phyloP scores from a whole-genome alignment of 2,329 filamentous ascomycete species.

The Aspergillus caelatus region DNA sequence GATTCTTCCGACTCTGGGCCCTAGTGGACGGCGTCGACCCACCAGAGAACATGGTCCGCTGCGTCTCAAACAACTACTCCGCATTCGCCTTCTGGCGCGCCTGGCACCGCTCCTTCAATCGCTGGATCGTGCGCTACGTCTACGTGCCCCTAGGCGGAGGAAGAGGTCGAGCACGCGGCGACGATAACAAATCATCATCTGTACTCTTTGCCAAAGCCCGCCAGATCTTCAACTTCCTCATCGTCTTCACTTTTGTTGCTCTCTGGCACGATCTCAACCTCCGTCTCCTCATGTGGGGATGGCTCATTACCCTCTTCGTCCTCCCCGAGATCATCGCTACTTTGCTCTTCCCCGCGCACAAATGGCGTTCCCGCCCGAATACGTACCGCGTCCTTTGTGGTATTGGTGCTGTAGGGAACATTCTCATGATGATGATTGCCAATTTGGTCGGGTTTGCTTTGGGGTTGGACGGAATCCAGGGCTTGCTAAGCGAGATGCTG shows the following conservation, averaged over 20 bases:
- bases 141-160: slow-evolving; percentile 87
- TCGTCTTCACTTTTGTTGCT: slow-evolving; percentile 94
- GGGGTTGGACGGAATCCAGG: slow-evolving; percentile 82
- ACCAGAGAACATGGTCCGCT: slow-evolving; percentile 97
- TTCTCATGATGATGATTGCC: slow-evolving; percentile 93
- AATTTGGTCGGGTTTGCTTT: slow-evolving; percentile 96
- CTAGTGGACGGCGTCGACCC: slow-evolving; percentile 89
- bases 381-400: slow-evolving; percentile 80
- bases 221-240: slow-evolving; percentile 73
- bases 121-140: slow-evolving; percentile 91
- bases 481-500: slow-evolving; percentile 73
- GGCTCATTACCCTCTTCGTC: slow-evolving; percentile 93
- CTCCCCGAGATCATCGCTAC: slow-evolving; percentile 78
- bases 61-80: slow-evolving; percentile 92
- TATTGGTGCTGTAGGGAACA: slow-evolving; percentile 77
- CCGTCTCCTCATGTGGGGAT: slow-evolving; percentile 89
- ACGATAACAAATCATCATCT: slow-evolving; percentile 34
- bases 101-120: slow-evolving; percentile 95
- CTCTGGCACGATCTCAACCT: slow-evolving; percentile 98
- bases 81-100: slow-evolving; percentile 90
- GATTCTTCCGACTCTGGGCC: slow-evolving; percentile 97
- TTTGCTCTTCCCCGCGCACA: slow-evolving; percentile 71
- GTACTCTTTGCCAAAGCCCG: slow-evolving; percentile 52
- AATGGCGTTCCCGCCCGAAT: slow-evolving; percentile 71
- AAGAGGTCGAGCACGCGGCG: slow-evolving; percentile 32